A percentile compares a stretch with the other conserved stretches of the same genome.
Evolutionary conservation across 1,284 basidiomycete species (phyloP).

Genomic region (Microbotryum intermedium): DNA sequence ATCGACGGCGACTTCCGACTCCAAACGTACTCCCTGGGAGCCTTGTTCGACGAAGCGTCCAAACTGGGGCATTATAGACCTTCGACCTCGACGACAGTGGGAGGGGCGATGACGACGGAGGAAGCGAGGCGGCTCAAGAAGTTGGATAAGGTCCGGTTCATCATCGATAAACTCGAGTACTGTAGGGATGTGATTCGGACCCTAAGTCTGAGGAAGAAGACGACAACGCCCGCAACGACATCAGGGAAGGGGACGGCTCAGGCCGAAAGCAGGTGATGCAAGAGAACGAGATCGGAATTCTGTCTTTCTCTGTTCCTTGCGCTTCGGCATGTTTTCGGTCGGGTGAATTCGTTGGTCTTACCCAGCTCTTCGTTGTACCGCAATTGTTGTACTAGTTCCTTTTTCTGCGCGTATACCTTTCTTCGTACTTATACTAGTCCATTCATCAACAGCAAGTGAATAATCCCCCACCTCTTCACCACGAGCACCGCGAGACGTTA

Average conservation of each 20-base stretch:
- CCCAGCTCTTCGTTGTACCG: too few species aligned
- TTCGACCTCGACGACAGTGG: constrained; percentile 32
- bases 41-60: constrained; percentile 58
- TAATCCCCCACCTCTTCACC: too few species aligned
- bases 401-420: too few species aligned
- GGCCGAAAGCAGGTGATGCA: too few species aligned
- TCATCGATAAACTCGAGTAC: constrained; percentile 70
- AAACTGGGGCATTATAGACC: constrained; percentile 20
- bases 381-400: too few species aligned
- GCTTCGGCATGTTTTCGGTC: too few species aligned
- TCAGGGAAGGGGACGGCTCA: too few species aligned
- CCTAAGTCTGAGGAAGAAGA: constrained; percentile 21
- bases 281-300: constrained; percentile 8
- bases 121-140: constrained; percentile 51
- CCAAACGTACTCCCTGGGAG: constrained; percentile 62
- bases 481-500: too few species aligned
- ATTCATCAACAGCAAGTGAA: too few species aligned
- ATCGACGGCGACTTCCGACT: constrained; percentile 81
- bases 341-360: too few species aligned
- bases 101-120: constrained; percentile 37
- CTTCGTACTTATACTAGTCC: too few species aligned
- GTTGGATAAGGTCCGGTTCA: constrained; percentile 44
- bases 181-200: constrained; percentile 61
- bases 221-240: constrained; percentile 2
- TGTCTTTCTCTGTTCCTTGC: not conserved